Conservation (phyloP, 2,329 filamentous ascomycete species). For the Neophaeococcomyces aloes region DNA sequence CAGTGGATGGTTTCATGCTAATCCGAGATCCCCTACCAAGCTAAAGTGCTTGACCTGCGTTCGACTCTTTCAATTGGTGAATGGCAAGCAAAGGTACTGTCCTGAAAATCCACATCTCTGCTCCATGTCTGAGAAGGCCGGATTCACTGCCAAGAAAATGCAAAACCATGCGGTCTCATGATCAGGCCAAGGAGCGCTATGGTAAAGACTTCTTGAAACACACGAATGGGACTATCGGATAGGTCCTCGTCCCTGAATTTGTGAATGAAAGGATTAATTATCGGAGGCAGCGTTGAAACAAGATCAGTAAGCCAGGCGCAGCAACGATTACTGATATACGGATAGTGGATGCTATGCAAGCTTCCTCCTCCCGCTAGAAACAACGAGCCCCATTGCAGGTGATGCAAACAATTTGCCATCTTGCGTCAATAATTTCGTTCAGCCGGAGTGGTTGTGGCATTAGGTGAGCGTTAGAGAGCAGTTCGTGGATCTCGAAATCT, state of each 20-base stretch:
- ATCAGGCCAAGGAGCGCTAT: constrained; percentile 43
- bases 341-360: constrained; percentile 92
- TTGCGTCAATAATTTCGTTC: constrained; percentile 71
- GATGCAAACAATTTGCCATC: constrained; percentile 58
- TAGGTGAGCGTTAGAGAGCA: constrained; percentile 58
- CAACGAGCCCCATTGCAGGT: constrained; percentile 67
- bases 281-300: constrained; percentile 80
- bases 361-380: constrained; percentile 64
- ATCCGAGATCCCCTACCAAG: too few species aligned
- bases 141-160: constrained; percentile 58
- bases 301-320: constrained; percentile 62
- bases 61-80: not conserved
- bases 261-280: constrained; percentile 57
- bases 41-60: not conserved
- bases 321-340: constrained; percentile 87
- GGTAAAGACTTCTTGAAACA: constrained; percentile 54
- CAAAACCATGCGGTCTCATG: constrained; percentile 53
- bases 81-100: too few species aligned
- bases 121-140: too few species aligned
- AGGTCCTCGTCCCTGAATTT: constrained; percentile 56
- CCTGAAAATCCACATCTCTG: too few species aligned
- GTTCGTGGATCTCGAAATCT: too few species aligned
- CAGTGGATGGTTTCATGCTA: too few species aligned
- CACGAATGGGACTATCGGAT: constrained; percentile 62
- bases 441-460: constrained; percentile 58